Evolutionary conservation across 306 rosid species (phyloP).

Genomic region (Rosa persica): DNA sequence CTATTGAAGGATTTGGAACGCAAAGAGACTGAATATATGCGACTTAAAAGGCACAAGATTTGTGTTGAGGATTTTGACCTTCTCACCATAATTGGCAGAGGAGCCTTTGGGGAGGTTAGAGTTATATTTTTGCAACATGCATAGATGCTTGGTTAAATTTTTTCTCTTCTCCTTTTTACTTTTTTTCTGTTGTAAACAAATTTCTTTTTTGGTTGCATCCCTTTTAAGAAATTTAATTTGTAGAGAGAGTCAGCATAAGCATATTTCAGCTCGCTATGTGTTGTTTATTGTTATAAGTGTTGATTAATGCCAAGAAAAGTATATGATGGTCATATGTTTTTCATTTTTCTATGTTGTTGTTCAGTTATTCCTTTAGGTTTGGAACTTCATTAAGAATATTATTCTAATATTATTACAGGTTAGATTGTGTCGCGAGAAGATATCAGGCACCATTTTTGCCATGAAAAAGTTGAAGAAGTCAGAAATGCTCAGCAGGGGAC

Average conservation of each 20-base stretch:
- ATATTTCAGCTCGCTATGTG: slow-evolving; percentile 1
- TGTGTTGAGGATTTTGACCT: slow-evolving; percentile 91
- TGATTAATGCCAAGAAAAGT: background rate
- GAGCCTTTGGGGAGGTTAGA: slow-evolving; percentile 95
- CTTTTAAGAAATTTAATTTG: background rate
- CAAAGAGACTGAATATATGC: slow-evolving; percentile 76
- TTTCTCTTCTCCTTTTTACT: background rate
- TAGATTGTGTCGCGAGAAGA: slow-evolving; percentile 55
- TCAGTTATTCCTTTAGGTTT: slow-evolving; percentile 3
- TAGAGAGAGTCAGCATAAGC: background rate
- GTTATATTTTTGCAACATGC: slow-evolving; percentile 14
- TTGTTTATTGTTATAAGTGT: background rate
- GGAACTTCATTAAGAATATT: slow-evolving; percentile 10
- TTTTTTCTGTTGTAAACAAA: background rate
- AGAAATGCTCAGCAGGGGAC: slow-evolving; percentile 70
- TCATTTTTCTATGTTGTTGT: background rate
- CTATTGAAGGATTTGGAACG: slow-evolving; percentile 81
- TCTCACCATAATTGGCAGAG: slow-evolving; percentile 86
- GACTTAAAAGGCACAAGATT: slow-evolving; percentile 84
- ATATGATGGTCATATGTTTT: slow-evolving; percentile 20
- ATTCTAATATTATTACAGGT: slow-evolving; percentile 36
- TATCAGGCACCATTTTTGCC: slow-evolving; percentile 58
- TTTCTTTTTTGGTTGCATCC: background rate
- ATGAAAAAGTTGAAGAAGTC: slow-evolving; percentile 66
- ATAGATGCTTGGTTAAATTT: slow-evolving; percentile 5